phyloP scores from a whole-genome alignment of 345 rosid species.

The Pelargonium nanum region DNA sequence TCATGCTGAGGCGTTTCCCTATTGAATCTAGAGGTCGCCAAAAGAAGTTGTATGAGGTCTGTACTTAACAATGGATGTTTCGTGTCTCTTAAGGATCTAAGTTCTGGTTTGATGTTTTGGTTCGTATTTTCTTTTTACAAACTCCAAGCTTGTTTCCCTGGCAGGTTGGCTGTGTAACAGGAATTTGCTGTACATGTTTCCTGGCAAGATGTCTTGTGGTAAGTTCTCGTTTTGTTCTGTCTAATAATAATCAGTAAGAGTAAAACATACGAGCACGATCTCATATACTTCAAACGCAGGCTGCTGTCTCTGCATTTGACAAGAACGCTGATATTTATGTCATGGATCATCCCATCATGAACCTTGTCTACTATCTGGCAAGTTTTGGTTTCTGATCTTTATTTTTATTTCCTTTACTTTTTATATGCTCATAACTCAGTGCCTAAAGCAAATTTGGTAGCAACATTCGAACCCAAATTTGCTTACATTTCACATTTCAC shows the following conservation, averaged over 20 bases:
- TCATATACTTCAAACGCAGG: conserved; percentile 15
- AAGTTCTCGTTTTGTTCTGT: conserved; percentile 12
- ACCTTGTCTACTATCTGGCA: conserved; percentile 57
- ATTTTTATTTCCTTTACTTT: too few species aligned
- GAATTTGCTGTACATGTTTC: conserved; percentile 65
- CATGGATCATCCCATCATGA: conserved; percentile 57
- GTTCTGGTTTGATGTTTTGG: too few species aligned
- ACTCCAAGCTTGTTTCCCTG: neutral
- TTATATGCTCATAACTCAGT: too few species aligned
- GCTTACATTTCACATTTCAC: neutral
- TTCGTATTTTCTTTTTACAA: neutral
- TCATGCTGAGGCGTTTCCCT: conserved; percentile 75
- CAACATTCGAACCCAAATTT: too few species aligned
- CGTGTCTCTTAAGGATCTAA: neutral
- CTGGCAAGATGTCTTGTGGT: conserved; percentile 69
- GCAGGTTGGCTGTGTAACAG: conserved; percentile 77
- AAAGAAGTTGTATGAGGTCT: conserved; percentile 79
- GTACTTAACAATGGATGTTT: conserved; percentile 1
- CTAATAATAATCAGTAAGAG: neutral
- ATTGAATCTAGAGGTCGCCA: conserved; percentile 83
- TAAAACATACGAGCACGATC: neutral
- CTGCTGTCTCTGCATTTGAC: conserved; percentile 36
- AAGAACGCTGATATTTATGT: conserved; percentile 50
- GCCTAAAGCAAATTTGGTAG: too few species aligned
- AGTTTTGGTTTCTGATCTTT: conserved; percentile 13